Conservation (phyloP, 148 eudicot species). For the Chenopodium album region DNA sequence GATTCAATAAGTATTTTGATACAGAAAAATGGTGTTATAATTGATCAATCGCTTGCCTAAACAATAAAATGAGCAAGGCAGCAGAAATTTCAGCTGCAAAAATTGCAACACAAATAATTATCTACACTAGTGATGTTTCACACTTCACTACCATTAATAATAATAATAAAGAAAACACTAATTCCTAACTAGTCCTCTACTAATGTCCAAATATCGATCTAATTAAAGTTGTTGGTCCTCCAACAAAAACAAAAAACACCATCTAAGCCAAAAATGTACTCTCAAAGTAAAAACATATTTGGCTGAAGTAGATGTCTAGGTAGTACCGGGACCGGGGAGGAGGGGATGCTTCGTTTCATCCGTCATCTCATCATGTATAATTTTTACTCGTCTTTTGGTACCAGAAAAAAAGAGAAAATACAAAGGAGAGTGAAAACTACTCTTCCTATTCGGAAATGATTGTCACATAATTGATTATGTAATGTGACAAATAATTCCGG, state of each 20-base stretch:
- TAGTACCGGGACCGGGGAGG: background rate
- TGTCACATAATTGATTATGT: too few species aligned
- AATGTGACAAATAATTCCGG: background rate
- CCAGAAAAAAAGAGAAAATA: background rate
- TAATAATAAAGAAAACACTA: background rate
- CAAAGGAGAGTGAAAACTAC: too few species aligned
- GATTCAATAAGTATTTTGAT: background rate
- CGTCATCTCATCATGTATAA: conserved; percentile 19
- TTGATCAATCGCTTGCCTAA: background rate
- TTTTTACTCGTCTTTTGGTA: background rate
- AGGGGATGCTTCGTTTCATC: conserved; percentile 19
- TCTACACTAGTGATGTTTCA: background rate
- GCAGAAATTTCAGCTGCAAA: background rate
- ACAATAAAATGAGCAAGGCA: conserved; percentile 9
- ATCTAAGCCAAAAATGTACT: background rate
- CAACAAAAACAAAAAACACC: background rate
- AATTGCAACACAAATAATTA: background rate
- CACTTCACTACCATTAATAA: background rate
- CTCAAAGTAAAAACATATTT: background rate
- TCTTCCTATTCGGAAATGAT: too few species aligned
- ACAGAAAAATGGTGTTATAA: background rate
- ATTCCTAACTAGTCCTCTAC: background rate
- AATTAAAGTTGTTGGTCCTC: background rate
- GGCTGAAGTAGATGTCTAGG: background rate
- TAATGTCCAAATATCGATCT: background rate